These are phyloP conservation scores for Colletotrichum lindemuthianum DNA, from an alignment of 2,329 filamentous ascomycete genomes.

Conservation along the genomic window DNA sequence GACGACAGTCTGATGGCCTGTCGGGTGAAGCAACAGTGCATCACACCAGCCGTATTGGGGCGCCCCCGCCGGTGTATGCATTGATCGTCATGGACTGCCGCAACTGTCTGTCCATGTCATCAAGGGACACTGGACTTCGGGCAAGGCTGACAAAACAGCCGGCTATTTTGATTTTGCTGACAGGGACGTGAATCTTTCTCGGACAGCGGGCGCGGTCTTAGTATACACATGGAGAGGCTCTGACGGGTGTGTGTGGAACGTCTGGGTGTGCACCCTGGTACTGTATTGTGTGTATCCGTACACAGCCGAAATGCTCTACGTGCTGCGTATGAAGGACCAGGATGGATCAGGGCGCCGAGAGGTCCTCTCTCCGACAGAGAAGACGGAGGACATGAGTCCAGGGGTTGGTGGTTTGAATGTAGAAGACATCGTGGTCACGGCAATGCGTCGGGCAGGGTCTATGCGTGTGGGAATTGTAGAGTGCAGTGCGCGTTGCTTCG, in stretches of 20 bases:
- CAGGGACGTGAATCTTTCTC: constrained; percentile 4
- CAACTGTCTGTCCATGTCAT: constrained; percentile 27
- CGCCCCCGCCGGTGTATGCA: constrained; percentile 20
- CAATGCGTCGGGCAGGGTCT: no score
- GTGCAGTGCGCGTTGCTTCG: no score
- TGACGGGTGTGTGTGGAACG: constrained; percentile 17
- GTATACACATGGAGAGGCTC: not conserved
- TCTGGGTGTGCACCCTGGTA: constrained; percentile 14
- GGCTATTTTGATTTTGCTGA: constrained; percentile 28
- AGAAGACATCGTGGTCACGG: no score
- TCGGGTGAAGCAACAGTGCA: constrained; percentile 1
- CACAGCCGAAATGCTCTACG: no score
- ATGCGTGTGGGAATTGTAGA: no score
- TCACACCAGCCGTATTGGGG: constrained; percentile 7
- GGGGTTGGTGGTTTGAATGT: no score
- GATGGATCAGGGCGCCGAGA: constrained; percentile 30
- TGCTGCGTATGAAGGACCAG: not conserved
- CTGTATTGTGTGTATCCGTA: no score
- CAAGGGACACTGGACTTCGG: constrained; percentile 2
- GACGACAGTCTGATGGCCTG: constrained; percentile 3
- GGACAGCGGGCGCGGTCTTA: constrained; percentile 8
- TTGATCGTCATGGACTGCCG: constrained; percentile 30
- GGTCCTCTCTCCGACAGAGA: constrained; percentile 9
- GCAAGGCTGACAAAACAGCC: constrained; percentile 28
- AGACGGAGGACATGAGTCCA: no score